These are phyloP conservation scores for Echria macrotheca DNA, from an alignment of 495 filamentous ascomycete genomes.

Conservation along the genomic window DNA sequence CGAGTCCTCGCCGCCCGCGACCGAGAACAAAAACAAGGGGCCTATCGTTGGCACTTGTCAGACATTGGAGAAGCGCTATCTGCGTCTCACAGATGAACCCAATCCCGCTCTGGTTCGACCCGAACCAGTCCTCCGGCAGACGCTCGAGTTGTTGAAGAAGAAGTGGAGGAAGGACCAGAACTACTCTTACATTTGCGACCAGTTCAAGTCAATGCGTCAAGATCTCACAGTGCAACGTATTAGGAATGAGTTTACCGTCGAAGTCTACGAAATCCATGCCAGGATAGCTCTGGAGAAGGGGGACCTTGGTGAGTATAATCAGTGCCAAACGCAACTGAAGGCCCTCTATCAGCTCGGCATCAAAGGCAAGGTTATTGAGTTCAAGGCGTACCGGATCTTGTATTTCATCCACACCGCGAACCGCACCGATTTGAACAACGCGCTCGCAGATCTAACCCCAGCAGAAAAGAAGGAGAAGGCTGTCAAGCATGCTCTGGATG, in stretches of 20 bases:
- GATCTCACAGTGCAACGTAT: slow-evolving; percentile 98
- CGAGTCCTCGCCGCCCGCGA: slow-evolving; percentile 55
- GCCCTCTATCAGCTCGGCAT: slow-evolving; percentile 80
- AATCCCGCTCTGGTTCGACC: slow-evolving; percentile 84
- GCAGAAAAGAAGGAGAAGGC: slow-evolving; percentile 81
- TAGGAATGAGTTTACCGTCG: slow-evolving; percentile 89
- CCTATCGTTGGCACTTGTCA: slow-evolving; percentile 82
- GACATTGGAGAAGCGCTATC: slow-evolving; percentile 87
- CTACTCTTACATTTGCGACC: slow-evolving; percentile 96
- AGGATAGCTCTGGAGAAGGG: slow-evolving; percentile 97
- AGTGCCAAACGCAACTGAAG: slow-evolving; percentile 96
- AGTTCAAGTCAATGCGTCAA: slow-evolving; percentile 97
- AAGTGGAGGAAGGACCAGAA: slow-evolving; percentile 94
- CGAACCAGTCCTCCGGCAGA: slow-evolving; percentile 70
- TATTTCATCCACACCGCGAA: slow-evolving; percentile 99
- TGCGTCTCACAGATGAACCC: slow-evolving; percentile 85
- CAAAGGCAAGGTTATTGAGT: slow-evolving; percentile 88
- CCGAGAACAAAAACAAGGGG: no score
- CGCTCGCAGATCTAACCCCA: slow-evolving; percentile 93
- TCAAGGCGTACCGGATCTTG: slow-evolving; percentile 99
- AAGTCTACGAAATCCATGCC: slow-evolving; percentile 95
- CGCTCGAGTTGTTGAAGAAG: slow-evolving; percentile 80
- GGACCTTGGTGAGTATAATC: slow-evolving; percentile 99
- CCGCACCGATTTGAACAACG: slow-evolving; percentile 95
- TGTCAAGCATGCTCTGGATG: slow-evolving; percentile 86